Evolutionary conservation across 2,329 filamentous ascomycete species (phyloP), one percentile per base, ranked within the genome.

Genomic region (Cryoendolithus antarcticus): DNA sequence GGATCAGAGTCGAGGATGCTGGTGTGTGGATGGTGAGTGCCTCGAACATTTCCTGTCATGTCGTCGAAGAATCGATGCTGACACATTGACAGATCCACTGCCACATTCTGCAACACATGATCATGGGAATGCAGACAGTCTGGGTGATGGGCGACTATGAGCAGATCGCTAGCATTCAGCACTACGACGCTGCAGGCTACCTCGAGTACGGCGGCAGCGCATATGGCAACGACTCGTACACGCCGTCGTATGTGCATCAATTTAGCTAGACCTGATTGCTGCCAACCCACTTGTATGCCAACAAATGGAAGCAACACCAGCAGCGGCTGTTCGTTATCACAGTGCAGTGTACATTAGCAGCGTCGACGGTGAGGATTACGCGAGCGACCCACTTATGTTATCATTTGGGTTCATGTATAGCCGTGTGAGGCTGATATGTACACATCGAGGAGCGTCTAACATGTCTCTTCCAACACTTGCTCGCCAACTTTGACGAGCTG

Each of bases 401-500:
- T 19, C 15, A 19, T 19, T 19, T 19, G 15, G 15, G 15, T 19
- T 19, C 15, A 19, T 19, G 15, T 19, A 19, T 19, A 19, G 15
- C 15, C 15, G 15, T 19, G 15, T 19, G 15, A 19, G 15, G 15
- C 15, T 19, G 15, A 19, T 19, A 19, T 19, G 15, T 19, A 19
- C 15, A 19, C 15, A 19, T 19, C 15, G 15, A 19, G 15, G 15
- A 19, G 15, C 15, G 53, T 29, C 12, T 9, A 28, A 27, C 34
- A 36, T 27, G 13, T 19, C 35, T 38, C 33, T 12, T 12, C 40
- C 44, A 71, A 48, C 10, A 75, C 64, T 53, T 71, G 70, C 60
- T 82, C 76, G 0, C 80, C 73, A n/a, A 68, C 69, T 45, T 69
- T 62, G 2, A 86, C 75, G 30, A 95, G 57, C 40, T 84, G 72